A percentile compares a stretch with the other conserved stretches of the same genome.
Evolutionary conservation across 352 stramenopile species (phyloP).

Genomic region (Pythium sp.): DNA sequence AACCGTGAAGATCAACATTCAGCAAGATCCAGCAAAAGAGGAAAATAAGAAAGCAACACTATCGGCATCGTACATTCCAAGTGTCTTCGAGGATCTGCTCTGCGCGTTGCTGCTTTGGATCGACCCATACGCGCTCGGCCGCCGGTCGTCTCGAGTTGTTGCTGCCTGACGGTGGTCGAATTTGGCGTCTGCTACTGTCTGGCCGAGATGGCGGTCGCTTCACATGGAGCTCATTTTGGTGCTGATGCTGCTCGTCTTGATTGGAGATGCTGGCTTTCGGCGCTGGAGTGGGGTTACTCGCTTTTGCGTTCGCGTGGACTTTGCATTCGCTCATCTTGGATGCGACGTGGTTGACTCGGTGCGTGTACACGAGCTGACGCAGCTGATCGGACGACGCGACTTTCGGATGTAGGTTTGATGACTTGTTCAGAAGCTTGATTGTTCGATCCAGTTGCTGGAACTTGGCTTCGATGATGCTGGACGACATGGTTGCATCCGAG

Average conservation of each 20-base stretch:
- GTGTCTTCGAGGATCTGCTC: constrained; percentile 34
- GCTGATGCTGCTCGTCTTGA: constrained; percentile 11
- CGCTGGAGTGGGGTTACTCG: background rate
- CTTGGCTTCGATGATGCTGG: constrained; percentile 61
- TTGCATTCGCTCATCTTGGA: constrained; percentile 1
- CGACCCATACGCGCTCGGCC: constrained; percentile 22
- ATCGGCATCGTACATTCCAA: constrained; percentile 26
- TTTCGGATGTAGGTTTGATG: constrained; percentile 21
- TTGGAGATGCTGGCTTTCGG: constrained; percentile 5
- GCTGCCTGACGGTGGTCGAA: background rate
- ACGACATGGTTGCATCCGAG: constrained; percentile 38
- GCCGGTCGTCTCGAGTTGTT: constrained; percentile 4
- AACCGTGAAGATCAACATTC: background rate
- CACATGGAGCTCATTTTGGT: background rate
- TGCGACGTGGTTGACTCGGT: constrained; percentile 15
- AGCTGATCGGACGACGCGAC: constrained; percentile 48
- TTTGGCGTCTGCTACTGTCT: background rate
- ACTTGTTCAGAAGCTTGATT: constrained; percentile 42
- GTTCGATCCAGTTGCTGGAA: constrained; percentile 56
- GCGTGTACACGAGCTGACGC: constrained; percentile 37
- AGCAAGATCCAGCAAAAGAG: background rate
- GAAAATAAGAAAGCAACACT: background rate
- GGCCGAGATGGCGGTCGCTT: constrained; percentile 3
- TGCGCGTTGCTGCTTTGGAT: constrained; percentile 32
- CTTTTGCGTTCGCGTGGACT: background rate